Evolutionary conservation across 352 stramenopile genomes (phyloP), one percentile per base, ranked within the genome.

Genomic region (Pythium folliculosum): DNA sequence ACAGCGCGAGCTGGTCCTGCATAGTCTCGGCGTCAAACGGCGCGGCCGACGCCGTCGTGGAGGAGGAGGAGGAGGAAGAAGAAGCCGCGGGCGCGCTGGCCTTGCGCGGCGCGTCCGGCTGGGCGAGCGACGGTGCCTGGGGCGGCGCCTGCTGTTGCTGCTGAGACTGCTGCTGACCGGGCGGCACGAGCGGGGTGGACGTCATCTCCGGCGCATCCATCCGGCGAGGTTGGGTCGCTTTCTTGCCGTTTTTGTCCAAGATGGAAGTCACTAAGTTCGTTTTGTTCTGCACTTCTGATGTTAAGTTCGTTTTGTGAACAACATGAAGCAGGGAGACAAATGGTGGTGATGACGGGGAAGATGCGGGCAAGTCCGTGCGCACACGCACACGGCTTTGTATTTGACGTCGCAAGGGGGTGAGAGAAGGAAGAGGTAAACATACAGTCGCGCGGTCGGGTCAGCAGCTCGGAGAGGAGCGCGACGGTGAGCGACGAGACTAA

Each of bases 1-100:
- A 87, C 48, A 70, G 21, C 43, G 80, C 75, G 47, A 92, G 63
- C 63, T 92, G 82, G 45, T 79, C 60, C 64, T 91, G 84, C 82
- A 91, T 89, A 27, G 66, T 74, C 25, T 75, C 63, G 8, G 77
- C 71, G 57, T 90, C 73, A 49, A 69, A 81, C 2, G 45, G 30
- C 35, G 37, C 40, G 30, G 5, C 27, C 22, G 14, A 45, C 30
- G 14, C 19, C 12, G 38, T 16, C n/a, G 51, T n/a, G 17, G 47
- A 38, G 55, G 59, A 32, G 27, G 27, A 32, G 5, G 27, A 32
- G 27, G 27, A 32, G 27, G 27, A 32, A 5, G 27, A 32, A 5
- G 27, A 16, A 8, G 51, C 22, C 32, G 51, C 0, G 0, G 30
- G 1, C 13, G 55, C 43, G 25, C 62, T 19, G 16, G 56, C 56